Evolutionary conservation across 1,139 yeast genomes (phyloP).

Genomic region (Pichia sp.): DNA sequence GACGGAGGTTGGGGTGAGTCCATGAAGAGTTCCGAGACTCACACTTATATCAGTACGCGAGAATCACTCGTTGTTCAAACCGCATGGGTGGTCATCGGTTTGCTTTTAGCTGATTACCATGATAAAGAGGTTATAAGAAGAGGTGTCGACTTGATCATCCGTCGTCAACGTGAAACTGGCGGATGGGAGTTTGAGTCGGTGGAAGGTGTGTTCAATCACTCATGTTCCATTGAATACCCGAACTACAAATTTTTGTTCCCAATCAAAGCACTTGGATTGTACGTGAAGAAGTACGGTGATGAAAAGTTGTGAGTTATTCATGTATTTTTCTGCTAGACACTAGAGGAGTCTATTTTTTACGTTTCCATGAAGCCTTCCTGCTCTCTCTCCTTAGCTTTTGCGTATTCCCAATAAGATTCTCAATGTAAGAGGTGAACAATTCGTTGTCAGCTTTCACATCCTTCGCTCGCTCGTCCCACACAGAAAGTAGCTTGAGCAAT

Average conservation of each 20-base stretch:
- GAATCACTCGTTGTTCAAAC: constrained; percentile 80
- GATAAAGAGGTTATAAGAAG: constrained; percentile 49
- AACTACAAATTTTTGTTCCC: constrained; percentile 86
- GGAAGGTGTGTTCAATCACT: constrained; percentile 96
- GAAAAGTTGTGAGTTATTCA: constrained; percentile 1
- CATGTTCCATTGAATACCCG: constrained; percentile 92
- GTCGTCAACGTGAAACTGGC: constrained; percentile 66
- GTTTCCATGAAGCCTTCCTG: not conserved
- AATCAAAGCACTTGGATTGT: constrained; percentile 88
- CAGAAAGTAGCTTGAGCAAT: constrained; percentile 16
- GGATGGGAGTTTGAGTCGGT: constrained; percentile 82
- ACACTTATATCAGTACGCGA: constrained; percentile 58
- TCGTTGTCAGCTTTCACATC: constrained; percentile 23
- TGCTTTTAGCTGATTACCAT: constrained; percentile 78
- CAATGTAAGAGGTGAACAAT: constrained; percentile 27
- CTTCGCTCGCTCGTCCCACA: constrained; percentile 20
- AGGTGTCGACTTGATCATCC: constrained; percentile 61
- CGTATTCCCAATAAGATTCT: constrained; percentile 29
- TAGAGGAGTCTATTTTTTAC: not conserved
- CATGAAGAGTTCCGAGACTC: constrained; percentile 78
- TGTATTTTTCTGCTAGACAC: too few relatives aligned
- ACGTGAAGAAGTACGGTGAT: constrained; percentile 27
- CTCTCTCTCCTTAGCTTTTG: constrained; percentile 24
- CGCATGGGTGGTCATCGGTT: constrained; percentile 85
- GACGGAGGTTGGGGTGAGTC: constrained; percentile 99